Conservation (phyloP, 2,329 filamentous ascomycete genomes). For the Alternaria sp. region DNA sequence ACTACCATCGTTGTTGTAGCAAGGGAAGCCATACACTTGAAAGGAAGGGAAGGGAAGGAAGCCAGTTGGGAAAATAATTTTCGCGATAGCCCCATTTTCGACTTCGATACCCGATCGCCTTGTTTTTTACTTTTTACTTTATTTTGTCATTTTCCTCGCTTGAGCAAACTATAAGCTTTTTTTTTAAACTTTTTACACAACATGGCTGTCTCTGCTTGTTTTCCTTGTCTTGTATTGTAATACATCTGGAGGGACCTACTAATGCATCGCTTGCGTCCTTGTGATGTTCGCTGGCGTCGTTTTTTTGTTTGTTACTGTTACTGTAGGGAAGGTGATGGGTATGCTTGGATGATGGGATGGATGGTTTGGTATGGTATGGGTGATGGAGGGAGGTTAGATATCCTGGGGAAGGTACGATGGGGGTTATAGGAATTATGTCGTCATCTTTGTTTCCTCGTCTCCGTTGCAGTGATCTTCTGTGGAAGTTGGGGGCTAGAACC, state of each 20-base stretch:
- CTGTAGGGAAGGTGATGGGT: not conserved
- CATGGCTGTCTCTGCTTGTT: not conserved
- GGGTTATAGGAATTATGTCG: not conserved
- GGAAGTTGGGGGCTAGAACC: no score
- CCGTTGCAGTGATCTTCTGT: no score
- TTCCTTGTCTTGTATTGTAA: not conserved
- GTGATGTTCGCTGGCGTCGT: not conserved
- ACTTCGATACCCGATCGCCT: constrained; percentile 11
- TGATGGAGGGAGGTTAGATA: not conserved
- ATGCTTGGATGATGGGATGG: not conserved
- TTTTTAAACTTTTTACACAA: not conserved
- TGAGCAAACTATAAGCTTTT: not conserved
- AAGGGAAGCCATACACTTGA: not conserved
- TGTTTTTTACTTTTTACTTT: constrained; percentile 1
- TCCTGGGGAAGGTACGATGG: not conserved
- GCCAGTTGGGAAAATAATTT: not conserved
- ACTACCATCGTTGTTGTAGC: not conserved
- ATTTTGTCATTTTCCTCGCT: not conserved
- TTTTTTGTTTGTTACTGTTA: not conserved
- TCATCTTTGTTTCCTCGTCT: not conserved
- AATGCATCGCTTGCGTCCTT: not conserved
- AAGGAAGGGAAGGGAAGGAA: not conserved
- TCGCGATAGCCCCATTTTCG: not conserved
- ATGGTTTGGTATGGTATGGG: not conserved
- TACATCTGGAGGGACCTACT: not conserved